Evolutionary conservation across 116 monocot species (phyloP).

Genomic region (Dioscorea cayenensis): DNA sequence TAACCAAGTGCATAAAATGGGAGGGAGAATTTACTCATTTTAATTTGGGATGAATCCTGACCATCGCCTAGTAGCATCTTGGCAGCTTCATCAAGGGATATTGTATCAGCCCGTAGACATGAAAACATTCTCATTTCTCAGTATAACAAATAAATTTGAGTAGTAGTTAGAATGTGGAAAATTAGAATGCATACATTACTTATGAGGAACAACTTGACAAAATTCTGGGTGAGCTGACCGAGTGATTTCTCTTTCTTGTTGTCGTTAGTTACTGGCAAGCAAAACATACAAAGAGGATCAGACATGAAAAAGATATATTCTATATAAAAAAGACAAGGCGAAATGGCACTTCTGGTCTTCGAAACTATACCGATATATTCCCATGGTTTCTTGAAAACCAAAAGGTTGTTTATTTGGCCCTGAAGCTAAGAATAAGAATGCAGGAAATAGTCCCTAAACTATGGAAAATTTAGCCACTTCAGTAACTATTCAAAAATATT

Average conservation of each 20-base stretch:
- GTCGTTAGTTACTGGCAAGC: constrained; percentile 14
- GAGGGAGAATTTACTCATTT: constrained; percentile 33
- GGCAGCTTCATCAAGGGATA: constrained; percentile 91
- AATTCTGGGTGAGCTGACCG: constrained; percentile 85
- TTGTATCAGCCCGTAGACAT: constrained; percentile 47
- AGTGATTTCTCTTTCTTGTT: constrained; percentile 83
- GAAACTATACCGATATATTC: no score
- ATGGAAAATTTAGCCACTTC: no score
- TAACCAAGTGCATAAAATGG: not conserved
- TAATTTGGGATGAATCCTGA: constrained; percentile 44
- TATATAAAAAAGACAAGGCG: not conserved
- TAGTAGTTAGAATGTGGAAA: not conserved
- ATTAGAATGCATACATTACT: constrained; percentile 40
- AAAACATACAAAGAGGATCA: not conserved
- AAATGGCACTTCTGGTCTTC: no score
- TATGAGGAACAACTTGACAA: constrained; percentile 82
- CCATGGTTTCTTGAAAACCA: no score
- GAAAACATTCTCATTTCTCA: no score
- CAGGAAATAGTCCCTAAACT: no score
- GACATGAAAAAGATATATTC: no score
- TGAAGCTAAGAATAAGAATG: no score
- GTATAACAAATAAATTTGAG: not conserved
- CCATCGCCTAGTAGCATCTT: constrained; percentile 56
- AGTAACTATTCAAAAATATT: no score
- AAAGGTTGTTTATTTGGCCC: no score